These are phyloP conservation scores for Chrysoporthe cubensis DNA, from an alignment of 2,329 filamentous ascomycete genomes.

Conservation along the genomic window DNA sequence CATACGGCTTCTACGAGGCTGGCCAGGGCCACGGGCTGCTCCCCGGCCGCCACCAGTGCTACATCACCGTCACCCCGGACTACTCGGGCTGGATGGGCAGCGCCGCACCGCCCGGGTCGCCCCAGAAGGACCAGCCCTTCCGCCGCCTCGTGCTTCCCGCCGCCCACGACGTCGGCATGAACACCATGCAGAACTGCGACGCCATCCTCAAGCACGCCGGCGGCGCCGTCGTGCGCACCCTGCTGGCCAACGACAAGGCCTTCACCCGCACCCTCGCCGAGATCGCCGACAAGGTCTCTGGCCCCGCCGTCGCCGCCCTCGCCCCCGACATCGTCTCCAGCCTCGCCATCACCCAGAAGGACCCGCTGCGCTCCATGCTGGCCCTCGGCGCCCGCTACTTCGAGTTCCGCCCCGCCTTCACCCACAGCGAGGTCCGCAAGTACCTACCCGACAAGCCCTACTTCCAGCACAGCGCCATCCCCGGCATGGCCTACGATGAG, in stretches of 20 bases:
- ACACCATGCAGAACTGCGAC: slow-evolving; percentile 49
- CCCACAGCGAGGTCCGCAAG: slow-evolving; percentile 46
- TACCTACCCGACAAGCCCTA: slow-evolving; percentile 50
- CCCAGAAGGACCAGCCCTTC: slow-evolving; percentile 46
- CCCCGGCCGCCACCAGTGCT: slow-evolving; percentile 48
- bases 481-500: slow-evolving; percentile 50
- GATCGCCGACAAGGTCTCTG: slow-evolving; percentile 36
- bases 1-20: slow-evolving; percentile 54
- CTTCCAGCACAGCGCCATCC: slow-evolving; percentile 55
- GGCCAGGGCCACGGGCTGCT: slow-evolving; percentile 48
- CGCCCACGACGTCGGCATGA: slow-evolving; percentile 56
- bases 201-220: slow-evolving; percentile 44
- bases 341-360: slow-evolving; percentile 56
- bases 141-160: slow-evolving; percentile 48
- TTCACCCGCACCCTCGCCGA: slow-evolving; percentile 29
- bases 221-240: slow-evolving; percentile 35
- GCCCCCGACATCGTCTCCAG: slow-evolving; percentile 50
- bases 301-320: slow-evolving; percentile 36
- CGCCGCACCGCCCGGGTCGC: slow-evolving; percentile 44
- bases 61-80: slow-evolving; percentile 49
- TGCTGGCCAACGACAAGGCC: slow-evolving; percentile 34
- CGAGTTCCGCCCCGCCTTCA: slow-evolving; percentile 54
- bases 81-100: slow-evolving; percentile 48
- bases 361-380: slow-evolving; percentile 48
- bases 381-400: slow-evolving; percentile 54